Conservation (phyloP, 2,329 filamentous ascomycete genomes). For the Penicillium digitatum region DNA sequence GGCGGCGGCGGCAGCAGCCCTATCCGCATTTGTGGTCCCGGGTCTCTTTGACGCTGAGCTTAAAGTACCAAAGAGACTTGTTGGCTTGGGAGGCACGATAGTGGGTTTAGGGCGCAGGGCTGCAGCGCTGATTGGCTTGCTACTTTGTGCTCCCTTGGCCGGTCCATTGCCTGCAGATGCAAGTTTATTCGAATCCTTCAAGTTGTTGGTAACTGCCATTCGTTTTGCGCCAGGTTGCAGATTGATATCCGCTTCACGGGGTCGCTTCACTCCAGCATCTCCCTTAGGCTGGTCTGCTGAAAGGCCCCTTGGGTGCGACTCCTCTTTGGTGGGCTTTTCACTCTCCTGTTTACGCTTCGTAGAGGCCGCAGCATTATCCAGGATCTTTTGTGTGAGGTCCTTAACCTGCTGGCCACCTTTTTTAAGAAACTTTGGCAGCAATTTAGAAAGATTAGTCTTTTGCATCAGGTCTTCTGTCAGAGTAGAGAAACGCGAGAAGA, state of each 20-base stretch:
- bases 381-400: conserved; percentile 52
- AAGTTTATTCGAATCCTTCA: conserved; percentile 30
- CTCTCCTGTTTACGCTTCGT: conserved; percentile 44
- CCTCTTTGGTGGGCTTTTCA: conserved; percentile 38
- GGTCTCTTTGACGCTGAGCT: conserved; percentile 49
- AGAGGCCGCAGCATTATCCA: conserved; percentile 46
- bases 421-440: conserved; percentile 56
- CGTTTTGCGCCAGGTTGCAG: conserved; percentile 38
- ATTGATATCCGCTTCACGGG: conserved; percentile 38
- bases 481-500: conserved; percentile 54
- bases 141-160: conserved; percentile 29
- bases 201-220: conserved; percentile 33
- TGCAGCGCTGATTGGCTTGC: conserved; percentile 30
- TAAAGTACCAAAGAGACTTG: conserved; percentile 46
- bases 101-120: conserved; percentile 37
- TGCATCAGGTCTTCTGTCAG: conserved; percentile 56
- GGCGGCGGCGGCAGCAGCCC: conserved; percentile 42
- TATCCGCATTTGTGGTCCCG: conserved; percentile 49
- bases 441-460: conserved; percentile 58
- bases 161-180: conserved; percentile 20
- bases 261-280: conserved; percentile 36
- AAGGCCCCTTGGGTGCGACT: conserved; percentile 27
- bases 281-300: conserved; percentile 15
- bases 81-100: conserved; percentile 42
- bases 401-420: conserved; percentile 56